Evolutionary conservation across 768 basidiomycete genomes (phyloP), one percentile per base, ranked within the genome.

Genomic region (Rossbeevera mucosa): DNA sequence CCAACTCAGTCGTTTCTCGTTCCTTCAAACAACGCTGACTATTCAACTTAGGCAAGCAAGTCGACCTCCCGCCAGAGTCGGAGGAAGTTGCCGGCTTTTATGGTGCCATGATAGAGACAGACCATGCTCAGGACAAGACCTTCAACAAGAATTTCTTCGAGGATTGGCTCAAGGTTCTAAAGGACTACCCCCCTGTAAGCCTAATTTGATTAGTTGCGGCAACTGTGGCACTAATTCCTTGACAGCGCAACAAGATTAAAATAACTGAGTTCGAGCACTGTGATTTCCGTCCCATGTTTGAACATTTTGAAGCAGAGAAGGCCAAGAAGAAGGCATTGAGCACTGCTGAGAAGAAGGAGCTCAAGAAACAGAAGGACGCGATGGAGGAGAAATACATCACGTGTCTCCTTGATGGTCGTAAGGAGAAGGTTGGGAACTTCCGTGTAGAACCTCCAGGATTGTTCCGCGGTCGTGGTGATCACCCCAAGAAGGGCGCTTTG

Each of bases 51-150:
- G 95, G 92, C 57, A 82, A 86, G 69, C 67, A 76, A 11, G 79
- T 97, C 25, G 77, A 85, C 61, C 82, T 99, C 29, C 83, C 92
- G 20, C 82, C 80, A 12, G 91, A 86, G 55, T 78, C 94, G 7
- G 96, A 99, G 71, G 96, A 99, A 69, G 95, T 98, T 43, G 95
- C 96, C 25, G 88, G 89, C 7, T 99, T 99, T 71, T 99, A 94
- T 62, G 96, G 76, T 30, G 90, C 93, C 18, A 81, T 98, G 77
- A 64, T 98, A 31, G 93, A 94, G 69, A 90, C 91, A 7, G 91
- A 94, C 55, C 94, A 99, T 63, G 90, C 91, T 6, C 78, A 88
- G 71, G 94, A 98, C 66, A 76, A 75, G 13, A 83, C 77, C 0
- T 99, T 99, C 75, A 88, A 90, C 69, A 84, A 85, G 68, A 98